A percentile compares a stretch with the other conserved stretches of the same genome.
phyloP scores from a whole-genome alignment of 164 flowering plant species.

The Chloranthus sessilifolius region DNA sequence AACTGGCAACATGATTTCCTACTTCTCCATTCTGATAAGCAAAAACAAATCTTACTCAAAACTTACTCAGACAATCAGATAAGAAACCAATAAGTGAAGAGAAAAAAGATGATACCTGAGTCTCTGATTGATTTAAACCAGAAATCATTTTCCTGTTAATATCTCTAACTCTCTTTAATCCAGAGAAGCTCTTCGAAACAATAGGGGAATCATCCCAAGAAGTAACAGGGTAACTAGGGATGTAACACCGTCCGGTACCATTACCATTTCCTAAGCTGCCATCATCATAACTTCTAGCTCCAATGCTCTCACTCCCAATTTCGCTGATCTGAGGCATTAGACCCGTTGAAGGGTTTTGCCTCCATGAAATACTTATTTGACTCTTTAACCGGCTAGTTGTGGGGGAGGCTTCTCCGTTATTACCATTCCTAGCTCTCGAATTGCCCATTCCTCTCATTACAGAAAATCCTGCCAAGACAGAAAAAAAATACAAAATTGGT shows the following conservation, averaged over 20 bases:
- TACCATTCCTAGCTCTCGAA: constrained; percentile 30
- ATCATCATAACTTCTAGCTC: constrained; percentile 20
- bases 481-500: too few species aligned
- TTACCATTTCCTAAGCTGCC: constrained; percentile 27
- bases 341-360: constrained; percentile 36
- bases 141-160: constrained; percentile 30
- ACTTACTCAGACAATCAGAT: not conserved
- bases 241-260: constrained; percentile 19
- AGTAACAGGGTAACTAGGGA: constrained; percentile 37
- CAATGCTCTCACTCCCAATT: constrained; percentile 32
- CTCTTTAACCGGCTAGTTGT: constrained; percentile 35
- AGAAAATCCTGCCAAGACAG: constrained; percentile 40
- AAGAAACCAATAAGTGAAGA: not conserved
- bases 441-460: constrained; percentile 44
- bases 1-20: constrained; percentile 28
- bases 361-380: constrained; percentile 34
- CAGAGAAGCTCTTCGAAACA: constrained; percentile 31
- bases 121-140: constrained; percentile 31
- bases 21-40: constrained; percentile 37
- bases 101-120: constrained; percentile 29
- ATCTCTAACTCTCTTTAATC: constrained; percentile 32
- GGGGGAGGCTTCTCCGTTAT: constrained; percentile 31
- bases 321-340: constrained; percentile 48
- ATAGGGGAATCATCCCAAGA: constrained; percentile 62
- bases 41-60: not conserved